Conservation (phyloP, 2,329 filamentous ascomycete genomes). For the Triangularia setosa region DNA sequence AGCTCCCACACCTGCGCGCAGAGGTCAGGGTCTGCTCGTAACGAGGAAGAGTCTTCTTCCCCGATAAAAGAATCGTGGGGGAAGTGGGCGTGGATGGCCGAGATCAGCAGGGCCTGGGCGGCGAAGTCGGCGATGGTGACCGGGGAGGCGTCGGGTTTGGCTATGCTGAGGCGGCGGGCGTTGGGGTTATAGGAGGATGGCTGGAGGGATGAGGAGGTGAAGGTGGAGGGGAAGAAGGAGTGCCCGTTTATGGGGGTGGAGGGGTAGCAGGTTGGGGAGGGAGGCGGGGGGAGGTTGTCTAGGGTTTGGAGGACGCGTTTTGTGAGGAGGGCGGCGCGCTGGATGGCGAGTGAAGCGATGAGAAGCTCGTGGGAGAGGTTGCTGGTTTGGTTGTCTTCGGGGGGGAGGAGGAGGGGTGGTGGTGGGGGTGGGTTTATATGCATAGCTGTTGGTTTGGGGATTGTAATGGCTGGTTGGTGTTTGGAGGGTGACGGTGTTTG, state of each 20-base stretch:
- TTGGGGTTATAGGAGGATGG: neutral
- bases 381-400: neutral
- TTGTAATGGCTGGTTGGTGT: neutral
- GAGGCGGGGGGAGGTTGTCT: neutral
- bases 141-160: slow-evolving; percentile 33
- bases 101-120: slow-evolving; percentile 53
- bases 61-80: slow-evolving; percentile 52
- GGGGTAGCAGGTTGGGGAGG: slow-evolving; percentile 1
- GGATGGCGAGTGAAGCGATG: slow-evolving; percentile 78
- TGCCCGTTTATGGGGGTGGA: neutral
- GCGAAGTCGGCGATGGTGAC: slow-evolving; percentile 60
- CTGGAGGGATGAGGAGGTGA: neutral
- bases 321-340: slow-evolving; percentile 57
- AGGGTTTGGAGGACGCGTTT: slow-evolving; percentile 40
- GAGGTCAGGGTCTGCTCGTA: slow-evolving; percentile 42
- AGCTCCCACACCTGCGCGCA: slow-evolving; percentile 48
- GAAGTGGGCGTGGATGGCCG: slow-evolving; percentile 48
- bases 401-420: neutral
- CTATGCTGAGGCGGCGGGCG: slow-evolving; percentile 18
- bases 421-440: neutral
- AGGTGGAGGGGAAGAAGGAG: neutral
- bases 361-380: neutral
- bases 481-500: neutral
- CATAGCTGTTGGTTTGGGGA: neutral
- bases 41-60: slow-evolving; percentile 49